Percentiles rank a stretch among this genome's conserved stretches.
Conservation (phyloP, 1,139 yeast species). For the Yamadazyma dendronema region DNA sequence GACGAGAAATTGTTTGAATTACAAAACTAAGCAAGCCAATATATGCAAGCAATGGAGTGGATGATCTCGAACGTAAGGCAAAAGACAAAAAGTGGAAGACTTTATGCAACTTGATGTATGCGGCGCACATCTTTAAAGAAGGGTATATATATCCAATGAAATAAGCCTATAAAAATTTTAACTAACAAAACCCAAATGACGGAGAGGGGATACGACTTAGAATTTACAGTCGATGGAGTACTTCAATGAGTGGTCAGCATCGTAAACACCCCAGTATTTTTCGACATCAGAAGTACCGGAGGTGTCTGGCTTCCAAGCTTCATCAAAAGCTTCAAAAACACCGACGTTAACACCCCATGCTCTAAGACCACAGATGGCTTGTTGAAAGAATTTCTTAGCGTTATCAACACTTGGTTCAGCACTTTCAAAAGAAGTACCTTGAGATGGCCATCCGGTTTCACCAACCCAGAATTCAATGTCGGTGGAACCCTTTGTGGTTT, state of each 20-base stretch:
- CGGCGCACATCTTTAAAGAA: not conserved
- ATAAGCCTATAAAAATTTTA: slow-evolving; percentile 1
- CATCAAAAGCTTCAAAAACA: slow-evolving; percentile 93
- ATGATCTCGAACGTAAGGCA: too few species aligned
- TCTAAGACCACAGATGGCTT: slow-evolving; percentile 87
- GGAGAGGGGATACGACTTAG: slow-evolving; percentile 6
- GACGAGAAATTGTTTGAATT: too few species aligned
- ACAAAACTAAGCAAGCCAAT: too few species aligned
- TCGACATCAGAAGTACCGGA: slow-evolving; percentile 85
- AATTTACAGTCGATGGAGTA: slow-evolving; percentile 60
- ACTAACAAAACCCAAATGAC: slow-evolving; percentile 3
- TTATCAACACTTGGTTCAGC: slow-evolving; percentile 68
- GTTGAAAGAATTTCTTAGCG: slow-evolving; percentile 80
- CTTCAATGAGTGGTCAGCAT: slow-evolving; percentile 53
- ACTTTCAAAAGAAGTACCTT: slow-evolving; percentile 68
- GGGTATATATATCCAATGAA: not conserved
- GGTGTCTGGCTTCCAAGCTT: slow-evolving; percentile 91
- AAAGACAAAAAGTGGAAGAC: too few species aligned
- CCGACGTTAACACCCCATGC: slow-evolving; percentile 94
- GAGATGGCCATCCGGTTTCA: slow-evolving; percentile 98
- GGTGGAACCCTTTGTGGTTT: slow-evolving; percentile 79
- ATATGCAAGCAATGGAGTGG: not conserved
- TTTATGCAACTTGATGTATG: not conserved
- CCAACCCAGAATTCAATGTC: slow-evolving; percentile 92
- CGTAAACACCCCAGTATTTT: slow-evolving; percentile 91